Percentiles rank a stretch among this genome's conserved stretches.
These are phyloP conservation scores for Murraya koenigii DNA, from an alignment of 345 rosid genomes.

Conservation along the genomic window DNA sequence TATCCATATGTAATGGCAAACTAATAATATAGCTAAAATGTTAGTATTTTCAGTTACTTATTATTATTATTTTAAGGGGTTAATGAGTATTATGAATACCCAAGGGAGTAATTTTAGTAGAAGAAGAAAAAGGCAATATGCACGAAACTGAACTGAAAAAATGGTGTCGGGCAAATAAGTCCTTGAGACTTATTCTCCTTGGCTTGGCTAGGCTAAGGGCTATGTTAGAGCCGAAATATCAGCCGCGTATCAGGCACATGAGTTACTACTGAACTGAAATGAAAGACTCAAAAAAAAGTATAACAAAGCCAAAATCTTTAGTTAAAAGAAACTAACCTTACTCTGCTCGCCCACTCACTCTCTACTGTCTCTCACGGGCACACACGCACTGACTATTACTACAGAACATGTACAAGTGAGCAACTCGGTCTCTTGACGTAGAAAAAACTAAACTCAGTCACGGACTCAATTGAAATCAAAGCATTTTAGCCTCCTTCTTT, in stretches of 20 bases:
- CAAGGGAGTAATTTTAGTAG: neutral
- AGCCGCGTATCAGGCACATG: slow-evolving; percentile 10
- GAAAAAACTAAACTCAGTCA: neutral
- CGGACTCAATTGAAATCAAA: slow-evolving; percentile 11
- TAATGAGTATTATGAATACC: no score
- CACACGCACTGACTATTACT: neutral
- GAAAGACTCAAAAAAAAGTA: no score
- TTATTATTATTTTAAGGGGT: no score
- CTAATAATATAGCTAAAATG: no score
- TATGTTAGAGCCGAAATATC: neutral
- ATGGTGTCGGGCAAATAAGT: neutral
- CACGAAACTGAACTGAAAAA: neutral
- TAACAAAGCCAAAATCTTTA: slow-evolving; percentile 9
- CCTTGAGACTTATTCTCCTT: neutral
- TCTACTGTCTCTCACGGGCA: neutral
- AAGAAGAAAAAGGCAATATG: neutral
- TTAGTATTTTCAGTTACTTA: no score
- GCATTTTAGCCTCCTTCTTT: neutral
- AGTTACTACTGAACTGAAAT: neutral
- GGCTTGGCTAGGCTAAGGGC: neutral
- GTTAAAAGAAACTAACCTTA: neutral
- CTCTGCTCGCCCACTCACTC: neutral
- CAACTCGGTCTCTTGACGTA: neutral
- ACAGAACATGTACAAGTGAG: no score
- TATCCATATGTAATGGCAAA: no score